phyloP scores from a whole-genome alignment of 441 rosid species.

The Adansonia gregorii region DNA sequence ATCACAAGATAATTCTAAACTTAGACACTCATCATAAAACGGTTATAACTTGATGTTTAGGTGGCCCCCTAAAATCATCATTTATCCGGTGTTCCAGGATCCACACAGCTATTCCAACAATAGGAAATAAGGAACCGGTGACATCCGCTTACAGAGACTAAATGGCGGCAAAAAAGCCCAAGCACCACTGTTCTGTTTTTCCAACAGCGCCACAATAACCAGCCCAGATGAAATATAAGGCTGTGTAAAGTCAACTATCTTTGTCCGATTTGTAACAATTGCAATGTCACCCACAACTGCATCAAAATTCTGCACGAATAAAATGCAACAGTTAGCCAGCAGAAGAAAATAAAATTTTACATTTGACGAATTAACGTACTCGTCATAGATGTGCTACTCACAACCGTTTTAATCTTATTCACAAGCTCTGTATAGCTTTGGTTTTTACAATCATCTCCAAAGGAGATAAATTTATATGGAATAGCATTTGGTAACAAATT shows the following conservation, averaged over 20 bases:
- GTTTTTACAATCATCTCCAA: slow-evolving; percentile 68
- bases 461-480: slow-evolving; percentile 67
- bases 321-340: slow-evolving; percentile 33
- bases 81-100: slow-evolving; percentile 87
- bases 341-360: slow-evolving; percentile 16
- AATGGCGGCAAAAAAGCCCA: slow-evolving; percentile 94
- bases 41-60: slow-evolving; percentile 70
- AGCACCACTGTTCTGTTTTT: slow-evolving; percentile 67
- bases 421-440: slow-evolving; percentile 83
- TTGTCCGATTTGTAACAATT: slow-evolving; percentile 79
- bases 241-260: slow-evolving; percentile 83
- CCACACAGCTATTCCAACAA: slow-evolving; percentile 85
- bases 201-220: slow-evolving; percentile 79
- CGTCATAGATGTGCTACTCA: slow-evolving; percentile 43
- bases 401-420: slow-evolving; percentile 62
- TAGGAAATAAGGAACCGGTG: slow-evolving; percentile 61
- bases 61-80: slow-evolving; percentile 93
- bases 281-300: slow-evolving; percentile 91
- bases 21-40: slow-evolving; percentile 66
- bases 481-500: slow-evolving; percentile 81
- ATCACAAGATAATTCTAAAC: slow-evolving; percentile 14
- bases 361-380: background rate
- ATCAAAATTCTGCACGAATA: slow-evolving; percentile 62
- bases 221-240: slow-evolving; percentile 88
- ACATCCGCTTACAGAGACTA: slow-evolving; percentile 71